Evolutionary conservation across 495 filamentous ascomycete genomes (phyloP).

Genomic region (Talaromyces liani): DNA sequence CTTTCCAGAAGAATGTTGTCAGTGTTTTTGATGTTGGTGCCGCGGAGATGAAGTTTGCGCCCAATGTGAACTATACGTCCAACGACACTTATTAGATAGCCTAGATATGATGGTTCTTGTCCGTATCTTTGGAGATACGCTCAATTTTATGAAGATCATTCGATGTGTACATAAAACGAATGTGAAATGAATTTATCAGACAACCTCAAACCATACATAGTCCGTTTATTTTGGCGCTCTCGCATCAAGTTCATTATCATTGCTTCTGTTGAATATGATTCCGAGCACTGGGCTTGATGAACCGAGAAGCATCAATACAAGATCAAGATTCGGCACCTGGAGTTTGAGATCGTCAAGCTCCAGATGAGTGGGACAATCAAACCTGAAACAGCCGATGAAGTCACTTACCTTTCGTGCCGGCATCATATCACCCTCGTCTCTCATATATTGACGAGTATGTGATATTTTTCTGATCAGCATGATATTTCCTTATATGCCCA

Average conservation of each 20-base stretch:
- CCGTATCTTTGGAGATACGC: too few relatives aligned
- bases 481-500: neutral
- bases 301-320: neutral
- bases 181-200: neutral
- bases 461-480: too few relatives aligned
- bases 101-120: neutral
- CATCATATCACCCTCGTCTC: neutral
- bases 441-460: too few relatives aligned
- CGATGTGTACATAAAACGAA: neutral
- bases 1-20: conserved; percentile 58
- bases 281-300: too few relatives aligned
- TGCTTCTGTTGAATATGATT: neutral
- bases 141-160: neutral
- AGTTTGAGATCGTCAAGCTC: neutral
- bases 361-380: neutral
- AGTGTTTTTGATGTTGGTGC: conserved; percentile 29
- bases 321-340: neutral
- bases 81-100: neutral
- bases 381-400: neutral
- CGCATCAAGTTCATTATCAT: neutral
- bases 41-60: conserved; percentile 25
- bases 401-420: too few relatives aligned
- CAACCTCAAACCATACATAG: neutral
- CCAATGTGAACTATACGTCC: neutral
- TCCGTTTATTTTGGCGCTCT: too few relatives aligned